These are phyloP conservation scores for Ceratorhiza oryzae-sativae DNA, from an alignment of 1,284 basidiomycete species.

Conservation along the genomic window DNA sequence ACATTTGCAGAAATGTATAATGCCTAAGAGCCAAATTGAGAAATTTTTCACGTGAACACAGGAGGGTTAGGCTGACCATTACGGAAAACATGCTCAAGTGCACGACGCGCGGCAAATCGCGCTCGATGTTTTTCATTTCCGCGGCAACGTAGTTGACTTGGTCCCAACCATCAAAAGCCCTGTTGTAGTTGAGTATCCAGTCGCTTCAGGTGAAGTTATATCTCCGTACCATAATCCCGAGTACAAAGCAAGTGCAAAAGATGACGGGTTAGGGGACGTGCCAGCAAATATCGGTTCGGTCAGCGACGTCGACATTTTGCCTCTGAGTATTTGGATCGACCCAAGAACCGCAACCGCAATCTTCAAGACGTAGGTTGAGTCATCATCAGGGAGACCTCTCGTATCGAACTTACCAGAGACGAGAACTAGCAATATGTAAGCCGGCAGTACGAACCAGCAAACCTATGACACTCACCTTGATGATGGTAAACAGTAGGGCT, in stretches of 20 bases:
- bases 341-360: slow-evolving; percentile 75
- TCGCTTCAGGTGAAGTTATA: background rate
- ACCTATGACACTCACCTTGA: slow-evolving; percentile 67
- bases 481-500: slow-evolving; percentile 83
- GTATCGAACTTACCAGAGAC: slow-evolving; percentile 58
- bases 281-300: slow-evolving; percentile 72
- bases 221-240: slow-evolving; percentile 75
- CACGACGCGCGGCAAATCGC: slow-evolving; percentile 88
- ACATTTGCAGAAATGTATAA: slow-evolving; percentile 86
- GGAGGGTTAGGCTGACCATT: slow-evolving; percentile 56
- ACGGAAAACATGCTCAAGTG: slow-evolving; percentile 87
- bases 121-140: slow-evolving; percentile 84
- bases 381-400: background rate
- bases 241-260: slow-evolving; percentile 93
- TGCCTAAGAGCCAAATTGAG: slow-evolving; percentile 51
- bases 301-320: slow-evolving; percentile 70
- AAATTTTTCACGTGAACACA: slow-evolving; percentile 43
- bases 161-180: slow-evolving; percentile 95
- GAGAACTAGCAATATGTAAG: slow-evolving; percentile 55
- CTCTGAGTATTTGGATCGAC: slow-evolving; percentile 72
- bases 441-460: background rate
- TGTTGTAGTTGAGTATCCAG: slow-evolving; percentile 12
- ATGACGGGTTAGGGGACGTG: slow-evolving; percentile 78
- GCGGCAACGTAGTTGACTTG: slow-evolving; percentile 87
- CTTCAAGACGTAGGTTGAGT: slow-evolving; percentile 51